These are phyloP conservation scores for Amesomyces nigricolor DNA, from an alignment of 2,329 filamentous ascomycete species.

Conservation along the genomic window DNA sequence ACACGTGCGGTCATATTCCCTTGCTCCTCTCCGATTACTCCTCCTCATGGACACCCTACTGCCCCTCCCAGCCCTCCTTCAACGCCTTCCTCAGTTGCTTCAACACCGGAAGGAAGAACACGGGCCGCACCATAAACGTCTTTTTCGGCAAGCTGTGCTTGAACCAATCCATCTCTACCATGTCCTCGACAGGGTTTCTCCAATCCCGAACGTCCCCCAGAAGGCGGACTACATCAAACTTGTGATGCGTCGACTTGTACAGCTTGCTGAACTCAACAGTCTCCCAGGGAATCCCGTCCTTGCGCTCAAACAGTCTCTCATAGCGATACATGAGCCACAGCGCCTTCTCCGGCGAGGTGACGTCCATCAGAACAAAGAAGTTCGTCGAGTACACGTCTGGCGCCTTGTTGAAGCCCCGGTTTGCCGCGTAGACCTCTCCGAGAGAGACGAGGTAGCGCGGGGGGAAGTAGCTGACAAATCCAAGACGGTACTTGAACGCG, in stretches of 20 bases:
- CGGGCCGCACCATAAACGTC: not conserved
- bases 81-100: not conserved
- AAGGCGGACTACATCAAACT: not conserved
- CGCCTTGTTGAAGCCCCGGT: not conserved
- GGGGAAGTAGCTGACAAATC: not conserved
- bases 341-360: not conserved
- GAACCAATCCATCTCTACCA: not conserved
- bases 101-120: not conserved
- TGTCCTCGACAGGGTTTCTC: not conserved
- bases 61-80: not conserved
- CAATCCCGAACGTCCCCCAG: not conserved
- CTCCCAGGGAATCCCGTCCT: not conserved
- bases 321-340: constrained; percentile 11
- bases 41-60: not conserved
- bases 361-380: constrained; percentile 9
- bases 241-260: too few species aligned
- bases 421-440: constrained; percentile 1
- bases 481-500: not conserved
- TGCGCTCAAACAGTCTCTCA: not conserved
- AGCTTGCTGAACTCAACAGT: not conserved
- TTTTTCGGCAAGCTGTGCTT: not conserved
- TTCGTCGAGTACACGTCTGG: not conserved
- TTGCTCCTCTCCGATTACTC: not conserved
- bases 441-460: not conserved
- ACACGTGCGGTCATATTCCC: not conserved